These are phyloP conservation scores for Scedosporium minutisporum DNA, from an alignment of 2,329 filamentous ascomycete species.

Conservation along the genomic window DNA sequence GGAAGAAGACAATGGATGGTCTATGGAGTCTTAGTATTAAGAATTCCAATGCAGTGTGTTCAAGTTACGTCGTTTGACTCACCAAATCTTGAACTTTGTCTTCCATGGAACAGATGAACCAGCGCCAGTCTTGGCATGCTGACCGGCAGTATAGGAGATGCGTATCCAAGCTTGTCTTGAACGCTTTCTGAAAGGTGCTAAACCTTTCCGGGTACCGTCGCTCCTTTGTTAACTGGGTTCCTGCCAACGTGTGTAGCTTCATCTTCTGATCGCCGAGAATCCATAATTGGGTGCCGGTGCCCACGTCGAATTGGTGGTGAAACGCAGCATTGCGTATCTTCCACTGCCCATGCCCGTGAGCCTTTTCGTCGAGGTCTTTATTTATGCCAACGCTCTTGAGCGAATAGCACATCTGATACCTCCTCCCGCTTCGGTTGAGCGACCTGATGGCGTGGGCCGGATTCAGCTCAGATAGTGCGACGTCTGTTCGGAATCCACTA, in stretches of 20 bases:
- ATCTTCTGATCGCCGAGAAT: conserved; percentile 25
- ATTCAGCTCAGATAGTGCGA: conserved; percentile 12
- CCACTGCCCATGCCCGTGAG: conserved; percentile 16
- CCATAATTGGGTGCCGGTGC: conserved; percentile 26
- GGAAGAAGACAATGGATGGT: background rate
- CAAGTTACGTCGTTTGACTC: conserved; percentile 8
- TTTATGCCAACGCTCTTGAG: conserved; percentile 17
- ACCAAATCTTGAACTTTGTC: conserved; percentile 9
- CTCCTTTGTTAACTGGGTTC: background rate
- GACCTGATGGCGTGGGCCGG: conserved; percentile 10
- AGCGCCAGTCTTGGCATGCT: conserved; percentile 13
- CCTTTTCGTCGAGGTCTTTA: background rate
- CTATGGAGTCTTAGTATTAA: background rate
- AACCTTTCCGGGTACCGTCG: conserved; percentile 20
- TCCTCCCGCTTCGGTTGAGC: conserved; percentile 22
- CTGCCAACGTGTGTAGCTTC: conserved; percentile 10
- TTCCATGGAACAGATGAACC: conserved; percentile 13
- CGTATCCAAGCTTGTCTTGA: conserved; percentile 9
- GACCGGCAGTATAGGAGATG: conserved; percentile 1
- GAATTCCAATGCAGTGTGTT: background rate
- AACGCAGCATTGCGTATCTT: conserved; percentile 26
- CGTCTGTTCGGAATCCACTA: conserved; percentile 25
- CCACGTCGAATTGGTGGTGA: conserved; percentile 29
- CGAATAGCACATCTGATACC: conserved; percentile 26
- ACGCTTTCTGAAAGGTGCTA: conserved; percentile 18